Evolutionary conservation across 2,329 filamentous ascomycete species (phyloP).

Genomic region (Monosporascus sp.): DNA sequence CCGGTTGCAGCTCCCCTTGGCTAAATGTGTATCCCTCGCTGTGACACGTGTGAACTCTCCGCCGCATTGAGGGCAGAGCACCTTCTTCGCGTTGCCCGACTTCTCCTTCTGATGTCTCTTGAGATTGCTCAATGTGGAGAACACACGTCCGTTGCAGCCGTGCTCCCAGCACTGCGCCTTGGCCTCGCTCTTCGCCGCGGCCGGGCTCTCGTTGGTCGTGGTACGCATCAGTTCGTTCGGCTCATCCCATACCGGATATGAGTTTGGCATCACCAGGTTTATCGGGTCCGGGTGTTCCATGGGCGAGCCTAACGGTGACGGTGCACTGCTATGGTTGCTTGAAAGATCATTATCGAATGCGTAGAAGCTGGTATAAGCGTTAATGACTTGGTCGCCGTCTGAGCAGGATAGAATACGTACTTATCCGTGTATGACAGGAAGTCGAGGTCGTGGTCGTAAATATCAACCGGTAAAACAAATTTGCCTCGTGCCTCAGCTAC

Average conservation of each 20-base stretch:
- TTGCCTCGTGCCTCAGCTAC: background rate
- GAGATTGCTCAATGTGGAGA: conserved; percentile 23
- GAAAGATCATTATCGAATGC: background rate
- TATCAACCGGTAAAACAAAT: background rate
- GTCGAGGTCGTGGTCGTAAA: background rate
- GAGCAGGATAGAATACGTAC: background rate
- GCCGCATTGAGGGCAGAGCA: conserved; percentile 20
- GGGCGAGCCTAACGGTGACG: background rate
- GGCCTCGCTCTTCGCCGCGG: conserved; percentile 4
- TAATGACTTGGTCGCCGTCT: background rate
- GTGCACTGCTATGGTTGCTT: background rate
- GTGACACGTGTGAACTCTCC: conserved; percentile 22
- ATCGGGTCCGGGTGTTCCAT: background rate
- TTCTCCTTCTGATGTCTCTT: conserved; percentile 22
- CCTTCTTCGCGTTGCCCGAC: conserved; percentile 19
- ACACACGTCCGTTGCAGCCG: conserved; percentile 21
- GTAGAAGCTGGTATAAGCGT: background rate
- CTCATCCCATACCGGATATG: background rate
- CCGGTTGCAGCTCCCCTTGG: conserved; percentile 23
- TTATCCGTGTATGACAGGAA: background rate
- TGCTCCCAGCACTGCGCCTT: conserved; percentile 23
- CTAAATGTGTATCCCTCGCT: conserved; percentile 21
- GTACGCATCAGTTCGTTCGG: background rate
- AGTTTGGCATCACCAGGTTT: background rate
- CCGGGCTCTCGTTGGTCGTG: conserved; percentile 10